These are phyloP conservation scores for Fraxinus quadrangulata DNA, from an alignment of 257 asterid species.

Conservation along the genomic window DNA sequence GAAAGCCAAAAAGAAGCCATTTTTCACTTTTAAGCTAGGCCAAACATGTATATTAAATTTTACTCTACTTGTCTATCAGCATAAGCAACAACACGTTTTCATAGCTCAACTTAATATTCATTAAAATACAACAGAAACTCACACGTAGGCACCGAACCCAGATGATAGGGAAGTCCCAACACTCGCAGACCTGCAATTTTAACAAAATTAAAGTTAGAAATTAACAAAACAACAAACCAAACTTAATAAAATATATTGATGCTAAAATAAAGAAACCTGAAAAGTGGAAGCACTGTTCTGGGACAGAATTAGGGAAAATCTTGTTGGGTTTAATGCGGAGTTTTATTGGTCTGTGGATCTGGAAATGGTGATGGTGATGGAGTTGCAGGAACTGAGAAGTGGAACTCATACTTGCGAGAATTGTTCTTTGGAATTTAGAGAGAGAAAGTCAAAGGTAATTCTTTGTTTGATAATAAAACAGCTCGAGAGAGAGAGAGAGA, in stretches of 20 bases:
- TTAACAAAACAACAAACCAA: neutral
- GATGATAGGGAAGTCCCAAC: slow-evolving; percentile 22
- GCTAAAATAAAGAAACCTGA: slow-evolving; percentile 32
- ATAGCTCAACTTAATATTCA: neutral
- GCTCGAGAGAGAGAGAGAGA: no score
- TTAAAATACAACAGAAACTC: slow-evolving; percentile 14
- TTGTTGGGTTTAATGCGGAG: slow-evolving; percentile 13
- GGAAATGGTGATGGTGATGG: slow-evolving; percentile 20
- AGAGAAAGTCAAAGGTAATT: neutral
- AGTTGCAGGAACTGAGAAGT: slow-evolving; percentile 40
- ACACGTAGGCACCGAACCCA: slow-evolving; percentile 26
- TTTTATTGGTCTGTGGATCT: slow-evolving; percentile 26
- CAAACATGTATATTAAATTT: neutral
- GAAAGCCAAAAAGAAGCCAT: neutral
- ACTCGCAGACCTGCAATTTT: slow-evolving; percentile 32
- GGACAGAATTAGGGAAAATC: slow-evolving; percentile 30
- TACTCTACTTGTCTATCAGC: neutral
- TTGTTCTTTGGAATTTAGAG: neutral
- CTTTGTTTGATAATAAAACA: neutral
- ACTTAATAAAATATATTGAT: neutral
- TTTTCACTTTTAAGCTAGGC: neutral
- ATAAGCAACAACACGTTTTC: neutral
- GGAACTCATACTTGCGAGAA: slow-evolving; percentile 39
- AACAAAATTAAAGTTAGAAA: neutral
- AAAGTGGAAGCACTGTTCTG: slow-evolving; percentile 25